Base-by-base conservation (phyloP, 805 yeast species). In the Kluyveromyces starmeri region DNA sequence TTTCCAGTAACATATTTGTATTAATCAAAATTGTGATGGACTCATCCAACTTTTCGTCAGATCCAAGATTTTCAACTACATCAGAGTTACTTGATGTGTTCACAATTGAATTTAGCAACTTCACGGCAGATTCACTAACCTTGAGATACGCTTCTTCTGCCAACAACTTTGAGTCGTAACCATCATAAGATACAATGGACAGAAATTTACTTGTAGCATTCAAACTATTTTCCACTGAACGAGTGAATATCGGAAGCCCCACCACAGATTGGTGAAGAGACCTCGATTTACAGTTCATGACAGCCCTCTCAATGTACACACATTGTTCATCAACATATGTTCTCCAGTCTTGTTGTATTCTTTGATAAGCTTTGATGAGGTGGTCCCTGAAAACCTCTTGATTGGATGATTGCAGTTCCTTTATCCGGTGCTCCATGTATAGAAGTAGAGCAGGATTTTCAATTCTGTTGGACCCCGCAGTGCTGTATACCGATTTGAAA, bases 331-430 rank as follows among this genome's bases (percentile, higher is more conserved):
- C 71, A 16, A 79, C 55, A 41, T 71, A 73, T 41, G 70, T 71
- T 13, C 59, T 58, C 94, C 94, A 84, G 12, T 64, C 61, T 22
- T 55, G 57, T 26, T 58, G 59, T 28, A 75, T 61, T 50, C 70
- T 71, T 19, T 73, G 74, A n/a, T 63, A 58, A 4, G 76, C 43
- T 40, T 71, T 73, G 20, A 62, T 64, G 41, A 79, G 61, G 34
- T 68, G 62, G 25, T 68, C 64, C 39, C 71, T 61, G 14, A 70
- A 58, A 45, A 69, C 83, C 42, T 83, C 95, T 48, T 79, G 86
- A 50, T 73, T 71, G 1, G 78, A 63, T 7, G 71, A 58, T 7
- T 68, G 68, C 13, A 65, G 49, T 8, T 46, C 49, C 16, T 45
- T 46, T 5, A 60, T 53, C 17, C 56, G 45, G 6, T 43, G 36